A percentile compares a stretch with the other conserved stretches of the same genome.
Conservation (phyloP, 441 rosid genomes). For the Syzygium malaccense region DNA sequence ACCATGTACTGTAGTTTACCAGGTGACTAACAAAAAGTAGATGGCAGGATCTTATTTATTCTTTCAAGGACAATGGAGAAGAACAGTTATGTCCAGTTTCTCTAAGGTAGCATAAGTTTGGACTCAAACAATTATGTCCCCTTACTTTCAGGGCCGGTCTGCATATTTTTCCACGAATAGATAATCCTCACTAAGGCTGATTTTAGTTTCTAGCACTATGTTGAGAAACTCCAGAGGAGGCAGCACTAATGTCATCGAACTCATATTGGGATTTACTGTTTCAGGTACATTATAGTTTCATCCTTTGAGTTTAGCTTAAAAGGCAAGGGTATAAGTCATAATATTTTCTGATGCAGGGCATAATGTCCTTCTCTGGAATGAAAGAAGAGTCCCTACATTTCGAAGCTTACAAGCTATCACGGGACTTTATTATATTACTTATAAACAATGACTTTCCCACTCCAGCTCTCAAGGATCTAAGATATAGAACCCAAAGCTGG, state of each 20-base stretch:
- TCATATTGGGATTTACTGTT: neutral
- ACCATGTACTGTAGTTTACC: neutral
- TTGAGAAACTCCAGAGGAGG: neutral
- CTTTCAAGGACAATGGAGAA: neutral
- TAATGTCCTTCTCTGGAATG: too few relatives aligned
- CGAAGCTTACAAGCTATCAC: neutral
- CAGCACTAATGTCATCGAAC: neutral
- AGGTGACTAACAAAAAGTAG: neutral
- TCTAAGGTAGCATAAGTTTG: neutral
- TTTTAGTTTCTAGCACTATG: neutral
- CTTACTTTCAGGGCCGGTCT: neutral
- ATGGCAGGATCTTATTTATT: neutral
- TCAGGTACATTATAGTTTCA: neutral
- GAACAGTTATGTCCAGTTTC: neutral
- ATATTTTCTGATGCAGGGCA: too few relatives aligned
- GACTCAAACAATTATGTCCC: neutral
- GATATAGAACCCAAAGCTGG: neutral
- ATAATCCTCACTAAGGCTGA: neutral
- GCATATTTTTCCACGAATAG: neutral
- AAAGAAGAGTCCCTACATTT: too few relatives aligned
- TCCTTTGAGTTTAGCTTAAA: neutral
- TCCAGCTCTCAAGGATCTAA: neutral
- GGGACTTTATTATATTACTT: neutral
- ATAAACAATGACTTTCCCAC: neutral
- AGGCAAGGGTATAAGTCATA: too few relatives aligned